Base-by-base conservation (phyloP, 2,329 filamentous ascomycete species). In the Exserohilum turcica region DNA sequence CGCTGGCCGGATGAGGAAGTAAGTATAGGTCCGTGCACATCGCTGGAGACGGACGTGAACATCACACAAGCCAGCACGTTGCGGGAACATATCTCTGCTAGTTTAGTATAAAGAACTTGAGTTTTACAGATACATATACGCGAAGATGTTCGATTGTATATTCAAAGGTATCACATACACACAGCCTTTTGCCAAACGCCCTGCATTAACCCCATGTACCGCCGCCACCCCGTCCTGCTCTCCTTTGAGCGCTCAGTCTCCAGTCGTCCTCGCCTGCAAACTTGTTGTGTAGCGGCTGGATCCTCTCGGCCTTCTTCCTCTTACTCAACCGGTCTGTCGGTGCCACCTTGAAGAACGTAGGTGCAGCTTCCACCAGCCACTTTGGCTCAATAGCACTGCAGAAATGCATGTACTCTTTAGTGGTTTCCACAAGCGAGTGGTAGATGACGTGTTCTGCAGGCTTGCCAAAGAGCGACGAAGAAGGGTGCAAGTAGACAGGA, bases 261-360 rank as follows among this genome's bases (percentile, higher is more conserved):
- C 94, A 99, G 72, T 97, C 94, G 71, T 99, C 93, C 71, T 96
- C 92, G 2, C 87, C 89, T 2, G 88, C 89, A 77, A 91, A 97
- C 72, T 92, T 89, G 73, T 97, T 97, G 74, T 97, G 92, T 76
- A 99, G 76, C 37, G 94, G 94, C 79, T 96, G 91, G 49, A 99
- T 97, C 51, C 93, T 83, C 81, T 99, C 94, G 0, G 91, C 91
- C 80, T 91, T 89, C 84, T 95, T 94, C 68, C 94, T 80, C 82
- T 96, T 97, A 60, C 89, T 93, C 67, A 99, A 76, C 50, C 85
- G 82, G 71, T 97, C 91, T 31, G 89, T 93, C 0, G 90, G 87
- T 15, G 94, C 93, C 4, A 97, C 91, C 82, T 96, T 96, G 86
- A 97, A 99, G 80, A 97, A 99, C 0, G 92, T 97, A 8, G 95